Conservation (phyloP, 768 basidiomycete genomes). For the Boletus pseudo-olivaceus region DNA sequence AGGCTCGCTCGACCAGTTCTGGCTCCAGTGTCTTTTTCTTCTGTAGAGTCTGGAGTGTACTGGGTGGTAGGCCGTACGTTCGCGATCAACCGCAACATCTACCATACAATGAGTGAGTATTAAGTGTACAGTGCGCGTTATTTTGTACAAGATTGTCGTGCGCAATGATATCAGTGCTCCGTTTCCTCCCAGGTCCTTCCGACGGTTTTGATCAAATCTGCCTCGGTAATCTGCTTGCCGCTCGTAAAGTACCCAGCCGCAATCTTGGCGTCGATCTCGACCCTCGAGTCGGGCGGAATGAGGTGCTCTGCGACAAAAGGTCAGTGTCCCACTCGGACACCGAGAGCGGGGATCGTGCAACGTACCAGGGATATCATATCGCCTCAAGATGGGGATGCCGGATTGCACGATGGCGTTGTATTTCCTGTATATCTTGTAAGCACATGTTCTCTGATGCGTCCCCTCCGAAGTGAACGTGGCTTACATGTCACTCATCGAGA, state of each 20-base stretch:
- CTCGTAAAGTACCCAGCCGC: slow-evolving; percentile 90
- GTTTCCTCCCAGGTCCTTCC: slow-evolving; percentile 90
- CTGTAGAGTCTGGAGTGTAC: too few relatives aligned
- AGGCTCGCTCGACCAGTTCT: too few relatives aligned
- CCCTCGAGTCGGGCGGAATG: slow-evolving; percentile 84
- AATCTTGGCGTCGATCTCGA: slow-evolving; percentile 97
- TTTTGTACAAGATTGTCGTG: neutral
- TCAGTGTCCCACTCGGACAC: neutral
- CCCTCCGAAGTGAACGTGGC: slow-evolving; percentile 15
- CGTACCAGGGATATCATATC: slow-evolving; percentile 85
- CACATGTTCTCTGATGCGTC: neutral
- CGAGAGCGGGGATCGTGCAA: neutral
- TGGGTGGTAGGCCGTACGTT: too few relatives aligned
- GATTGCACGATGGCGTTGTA: slow-evolving; percentile 90
- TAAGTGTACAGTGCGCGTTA: neutral
- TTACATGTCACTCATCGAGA: slow-evolving; percentile 83
- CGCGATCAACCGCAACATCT: neutral
- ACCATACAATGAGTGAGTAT: neutral
- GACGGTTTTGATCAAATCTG: slow-evolving; percentile 80
- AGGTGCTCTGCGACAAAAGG: slow-evolving; percentile 55
- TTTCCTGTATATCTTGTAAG: slow-evolving; percentile 52
- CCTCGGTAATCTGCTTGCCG: slow-evolving; percentile 71
- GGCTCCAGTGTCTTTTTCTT: too few relatives aligned
- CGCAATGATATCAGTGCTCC: slow-evolving; percentile 53
- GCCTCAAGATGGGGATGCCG: slow-evolving; percentile 75